These are phyloP conservation scores for Heritiera fomes DNA, from an alignment of 345 rosid genomes.

Conservation along the genomic window DNA sequence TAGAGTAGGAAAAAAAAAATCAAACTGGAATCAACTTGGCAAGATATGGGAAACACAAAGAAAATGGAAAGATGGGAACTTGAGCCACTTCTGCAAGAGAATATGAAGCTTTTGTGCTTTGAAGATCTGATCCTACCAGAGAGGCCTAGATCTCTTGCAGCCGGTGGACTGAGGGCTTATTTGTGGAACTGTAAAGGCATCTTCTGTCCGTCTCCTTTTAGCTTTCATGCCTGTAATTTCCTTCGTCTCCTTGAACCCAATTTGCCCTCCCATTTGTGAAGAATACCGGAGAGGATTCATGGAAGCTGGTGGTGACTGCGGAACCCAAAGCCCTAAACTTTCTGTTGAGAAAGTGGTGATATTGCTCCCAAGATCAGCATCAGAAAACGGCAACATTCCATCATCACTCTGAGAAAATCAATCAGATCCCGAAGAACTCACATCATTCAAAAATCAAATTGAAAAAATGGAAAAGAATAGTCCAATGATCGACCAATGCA, in stretches of 20 bases:
- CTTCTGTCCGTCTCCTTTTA: constrained; percentile 43
- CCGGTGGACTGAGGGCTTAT: constrained; percentile 38
- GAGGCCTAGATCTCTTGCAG: constrained; percentile 56
- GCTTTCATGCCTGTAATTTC: constrained; percentile 29
- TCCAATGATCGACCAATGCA: constrained; percentile 26
- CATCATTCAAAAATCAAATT: neutral
- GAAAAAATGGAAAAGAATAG: neutral
- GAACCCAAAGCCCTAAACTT: constrained; percentile 67
- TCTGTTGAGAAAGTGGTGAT: constrained; percentile 43
- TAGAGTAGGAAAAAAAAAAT: neutral
- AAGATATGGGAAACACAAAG: neutral
- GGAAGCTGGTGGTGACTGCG: constrained; percentile 53
- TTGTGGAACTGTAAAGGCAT: constrained; percentile 74
- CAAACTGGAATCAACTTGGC: constrained; percentile 24
- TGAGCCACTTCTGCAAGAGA: neutral
- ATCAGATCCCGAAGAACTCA: constrained; percentile 23
- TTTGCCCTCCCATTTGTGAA: constrained; percentile 33
- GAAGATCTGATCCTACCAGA: constrained; percentile 40
- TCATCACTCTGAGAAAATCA: constrained; percentile 47
- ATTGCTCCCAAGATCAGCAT: constrained; percentile 38
- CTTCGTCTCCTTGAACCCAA: constrained; percentile 37
- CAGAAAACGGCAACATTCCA: constrained; percentile 45
- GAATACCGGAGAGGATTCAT: constrained; percentile 39
- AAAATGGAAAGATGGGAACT: constrained; percentile 5
- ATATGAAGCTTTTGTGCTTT: constrained; percentile 8